phyloP scores from a whole-genome alignment of 371 early-diverging fungal species.

The Saksenaea oblongispora region DNA sequence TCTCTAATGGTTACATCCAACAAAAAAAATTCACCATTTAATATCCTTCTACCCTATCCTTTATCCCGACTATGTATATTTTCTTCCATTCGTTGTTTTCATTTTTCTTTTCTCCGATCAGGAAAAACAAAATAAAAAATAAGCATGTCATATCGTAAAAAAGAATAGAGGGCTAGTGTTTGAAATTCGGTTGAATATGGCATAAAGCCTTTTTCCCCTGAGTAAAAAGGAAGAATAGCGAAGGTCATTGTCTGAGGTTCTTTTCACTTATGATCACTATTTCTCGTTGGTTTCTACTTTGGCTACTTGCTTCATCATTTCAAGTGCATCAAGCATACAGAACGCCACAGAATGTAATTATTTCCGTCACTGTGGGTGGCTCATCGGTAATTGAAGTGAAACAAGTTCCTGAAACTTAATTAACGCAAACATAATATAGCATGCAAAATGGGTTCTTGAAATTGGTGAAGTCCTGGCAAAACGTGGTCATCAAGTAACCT shows the following conservation, averaged over 20 bases:
- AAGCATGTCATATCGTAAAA: background rate
- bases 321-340: background rate
- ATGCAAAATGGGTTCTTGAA: constrained; percentile 14
- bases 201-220: background rate
- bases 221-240: background rate
- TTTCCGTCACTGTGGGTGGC: background rate
- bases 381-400: background rate
- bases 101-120: background rate
- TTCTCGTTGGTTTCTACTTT: background rate
- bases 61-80: background rate
- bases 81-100: background rate
- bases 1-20: constrained; percentile 26
- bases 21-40: background rate
- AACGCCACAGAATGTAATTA: background rate
- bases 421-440: background rate
- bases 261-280: background rate
- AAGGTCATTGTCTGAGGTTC: background rate
- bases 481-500: constrained; percentile 12
- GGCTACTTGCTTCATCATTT: background rate
- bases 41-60: background rate
- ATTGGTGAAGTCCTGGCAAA: constrained; percentile 4
- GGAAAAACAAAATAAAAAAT: background rate
- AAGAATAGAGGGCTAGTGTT: background rate
- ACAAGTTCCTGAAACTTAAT: background rate
- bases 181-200: background rate